These are phyloP conservation scores for Austropuccinia psidii DNA, from an alignment of 1,284 basidiomycete genomes.

Conservation along the genomic window DNA sequence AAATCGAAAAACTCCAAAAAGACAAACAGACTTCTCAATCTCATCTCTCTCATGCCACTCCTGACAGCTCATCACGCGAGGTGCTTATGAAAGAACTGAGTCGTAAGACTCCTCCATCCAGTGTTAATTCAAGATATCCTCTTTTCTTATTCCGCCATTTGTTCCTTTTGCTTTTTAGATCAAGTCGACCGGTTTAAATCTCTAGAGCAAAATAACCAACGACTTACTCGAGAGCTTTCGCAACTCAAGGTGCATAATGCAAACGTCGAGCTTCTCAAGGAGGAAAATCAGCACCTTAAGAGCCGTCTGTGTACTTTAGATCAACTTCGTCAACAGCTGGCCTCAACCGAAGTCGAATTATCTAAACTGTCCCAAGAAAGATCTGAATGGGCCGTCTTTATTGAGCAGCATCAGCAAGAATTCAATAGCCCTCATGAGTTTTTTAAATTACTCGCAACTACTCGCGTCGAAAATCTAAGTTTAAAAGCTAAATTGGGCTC, in stretches of 20 bases:
- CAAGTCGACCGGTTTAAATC: conserved; percentile 31
- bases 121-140: no score
- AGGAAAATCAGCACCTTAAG: conserved; percentile 30
- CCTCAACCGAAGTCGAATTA: conserved; percentile 21
- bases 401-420: conserved; percentile 11
- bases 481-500: conserved; percentile 30
- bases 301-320: neutral
- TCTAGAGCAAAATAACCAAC: conserved; percentile 15
- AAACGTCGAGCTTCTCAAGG: conserved; percentile 29
- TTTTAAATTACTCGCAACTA: conserved; percentile 8
- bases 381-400: conserved; percentile 29
- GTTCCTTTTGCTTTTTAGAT: neutral
- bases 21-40: neutral
- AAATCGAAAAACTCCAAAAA: conserved; percentile 13
- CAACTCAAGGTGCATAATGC: neutral
- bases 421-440: conserved; percentile 20
- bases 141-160: no score
- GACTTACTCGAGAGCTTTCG: conserved; percentile 5
- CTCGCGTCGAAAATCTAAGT: conserved; percentile 25
- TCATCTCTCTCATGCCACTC: neutral
- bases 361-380: conserved; percentile 14
- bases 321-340: conserved; percentile 21
- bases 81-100: conserved; percentile 25
- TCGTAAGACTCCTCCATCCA: neutral
- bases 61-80: neutral